phyloP scores from a whole-genome alignment of 768 basidiomycete genomes.

The Roridomyces roridus region DNA sequence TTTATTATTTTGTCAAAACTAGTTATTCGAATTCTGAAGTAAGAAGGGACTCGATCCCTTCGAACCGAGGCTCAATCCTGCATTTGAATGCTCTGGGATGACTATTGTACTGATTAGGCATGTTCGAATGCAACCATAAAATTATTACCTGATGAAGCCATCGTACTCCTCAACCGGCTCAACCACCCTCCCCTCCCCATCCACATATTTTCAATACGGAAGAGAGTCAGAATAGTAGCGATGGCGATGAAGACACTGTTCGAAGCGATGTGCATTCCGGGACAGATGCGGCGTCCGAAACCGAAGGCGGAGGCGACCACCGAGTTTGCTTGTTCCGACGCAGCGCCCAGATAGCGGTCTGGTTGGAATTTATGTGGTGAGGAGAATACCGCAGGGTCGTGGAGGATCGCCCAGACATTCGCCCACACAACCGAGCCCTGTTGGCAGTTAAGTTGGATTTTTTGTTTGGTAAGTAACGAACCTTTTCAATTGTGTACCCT shows the following conservation, averaged over 20 bases:
- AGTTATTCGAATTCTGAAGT: neutral
- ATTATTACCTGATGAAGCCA: conserved; percentile 1
- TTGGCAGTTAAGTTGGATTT: conserved; percentile 24
- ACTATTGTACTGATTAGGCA: neutral
- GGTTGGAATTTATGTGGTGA: conserved; percentile 35
- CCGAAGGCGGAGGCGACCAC: conserved; percentile 12
- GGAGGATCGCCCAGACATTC: conserved; percentile 28
- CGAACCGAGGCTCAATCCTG: conserved; percentile 3
- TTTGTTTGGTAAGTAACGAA: too few species aligned
- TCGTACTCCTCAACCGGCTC: conserved; percentile 4
- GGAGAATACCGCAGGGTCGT: conserved; percentile 31
- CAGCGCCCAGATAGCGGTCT: conserved; percentile 29
- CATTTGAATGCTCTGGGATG: conserved; percentile 13
- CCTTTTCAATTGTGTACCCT: conserved; percentile 38
- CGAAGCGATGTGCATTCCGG: conserved; percentile 28
- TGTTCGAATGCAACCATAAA: neutral
- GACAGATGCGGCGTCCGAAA: conserved; percentile 30
- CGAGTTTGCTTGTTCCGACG: conserved; percentile 21
- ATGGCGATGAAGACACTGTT: conserved; percentile 27
- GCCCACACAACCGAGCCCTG: conserved; percentile 17
- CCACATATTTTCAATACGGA: conserved; percentile 12
- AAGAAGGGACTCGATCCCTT: conserved; percentile 1
- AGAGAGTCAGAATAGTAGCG: conserved; percentile 24
- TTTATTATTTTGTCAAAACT: too few species aligned
- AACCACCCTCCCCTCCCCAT: conserved; percentile 1